Percentiles rank a stretch among this genome's conserved stretches.
Conservation (phyloP, 352 stramenopile species). For the Globisporangium mamillatum region DNA sequence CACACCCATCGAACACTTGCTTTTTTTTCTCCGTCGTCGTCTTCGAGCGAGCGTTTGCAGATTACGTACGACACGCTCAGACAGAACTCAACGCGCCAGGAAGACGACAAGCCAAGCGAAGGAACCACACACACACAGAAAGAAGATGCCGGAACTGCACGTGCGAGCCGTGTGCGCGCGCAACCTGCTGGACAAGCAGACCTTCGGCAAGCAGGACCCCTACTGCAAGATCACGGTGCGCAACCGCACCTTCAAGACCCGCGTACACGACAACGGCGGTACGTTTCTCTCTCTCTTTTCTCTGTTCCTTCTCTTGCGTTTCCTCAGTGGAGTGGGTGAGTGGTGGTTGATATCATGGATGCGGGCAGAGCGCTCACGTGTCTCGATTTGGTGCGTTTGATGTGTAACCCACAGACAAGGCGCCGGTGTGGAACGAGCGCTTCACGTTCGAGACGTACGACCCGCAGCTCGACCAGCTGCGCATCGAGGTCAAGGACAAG, state of each 20-base stretch:
- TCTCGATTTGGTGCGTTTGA: too few species aligned
- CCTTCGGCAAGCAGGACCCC: constrained; percentile 81
- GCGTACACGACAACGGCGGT: constrained; percentile 84
- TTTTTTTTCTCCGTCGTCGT: too few species aligned
- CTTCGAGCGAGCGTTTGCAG: too few species aligned
- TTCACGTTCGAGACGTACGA: constrained; percentile 79
- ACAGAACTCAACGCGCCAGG: neutral
- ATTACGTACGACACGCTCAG: neutral
- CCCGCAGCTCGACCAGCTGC: constrained; percentile 68
- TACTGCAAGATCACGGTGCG: constrained; percentile 75
- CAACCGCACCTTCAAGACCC: constrained; percentile 63
- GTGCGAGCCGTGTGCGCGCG: constrained; percentile 73
- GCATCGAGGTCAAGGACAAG: constrained; percentile 82
- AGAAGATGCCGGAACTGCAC: constrained; percentile 62
- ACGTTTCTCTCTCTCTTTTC: constrained; percentile 12
- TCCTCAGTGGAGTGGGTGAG: neutral
- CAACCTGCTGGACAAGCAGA: constrained; percentile 83
- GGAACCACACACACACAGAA: neutral
- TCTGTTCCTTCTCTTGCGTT: neutral
- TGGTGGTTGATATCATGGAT: neutral
- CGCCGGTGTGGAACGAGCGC: constrained; percentile 80
- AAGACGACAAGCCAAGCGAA: constrained; percentile 1
- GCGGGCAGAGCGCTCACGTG: neutral
- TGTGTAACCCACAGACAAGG: constrained; percentile 37
- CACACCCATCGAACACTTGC: neutral